phyloP scores from a whole-genome alignment of 2,329 filamentous ascomycete genomes.

The Ophiocordyceps camponoti-rufipedis region DNA sequence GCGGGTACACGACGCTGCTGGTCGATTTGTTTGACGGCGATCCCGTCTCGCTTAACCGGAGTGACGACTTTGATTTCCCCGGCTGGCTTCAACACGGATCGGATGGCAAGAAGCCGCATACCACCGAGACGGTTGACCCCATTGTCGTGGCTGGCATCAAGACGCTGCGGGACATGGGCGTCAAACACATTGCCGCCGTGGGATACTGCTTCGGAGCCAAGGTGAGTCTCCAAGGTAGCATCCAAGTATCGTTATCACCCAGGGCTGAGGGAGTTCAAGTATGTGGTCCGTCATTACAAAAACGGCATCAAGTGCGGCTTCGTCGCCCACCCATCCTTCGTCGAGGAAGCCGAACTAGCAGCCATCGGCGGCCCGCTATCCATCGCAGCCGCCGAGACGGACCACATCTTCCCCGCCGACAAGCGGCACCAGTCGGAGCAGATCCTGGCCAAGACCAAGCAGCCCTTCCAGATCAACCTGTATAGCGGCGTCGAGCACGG shows the following conservation, averaged over 20 bases:
- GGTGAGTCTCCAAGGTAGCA: constrained; percentile 15
- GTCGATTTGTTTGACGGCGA: constrained; percentile 21
- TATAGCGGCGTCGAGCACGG: constrained; percentile 55
- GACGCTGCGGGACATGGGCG: constrained; percentile 33
- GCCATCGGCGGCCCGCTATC: constrained; percentile 36
- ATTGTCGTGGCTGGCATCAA: constrained; percentile 24
- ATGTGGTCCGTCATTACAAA: constrained; percentile 48
- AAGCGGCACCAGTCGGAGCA: constrained; percentile 39
- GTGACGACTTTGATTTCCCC: constrained; percentile 12
- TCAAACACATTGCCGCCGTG: constrained; percentile 32
- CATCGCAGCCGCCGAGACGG: constrained; percentile 45
- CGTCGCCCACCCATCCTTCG: constrained; percentile 45
- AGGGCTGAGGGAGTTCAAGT: constrained; percentile 22
- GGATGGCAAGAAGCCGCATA: constrained; percentile 27
- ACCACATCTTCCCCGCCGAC: constrained; percentile 36
- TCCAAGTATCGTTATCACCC: too few species aligned
- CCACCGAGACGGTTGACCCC: constrained; percentile 13
- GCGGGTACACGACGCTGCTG: constrained; percentile 19
- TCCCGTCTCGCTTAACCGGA: constrained; percentile 8
- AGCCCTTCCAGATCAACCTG: constrained; percentile 50
- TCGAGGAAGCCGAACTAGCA: constrained; percentile 38
- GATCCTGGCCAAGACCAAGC: constrained; percentile 31
- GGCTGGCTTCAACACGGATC: constrained; percentile 20
- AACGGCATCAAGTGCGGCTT: constrained; percentile 38
- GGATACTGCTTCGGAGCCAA: constrained; percentile 51